Percentiles rank a stretch among this genome's conserved stretches.
These are phyloP conservation scores for Penicillium sp. DNA, from an alignment of 2,329 filamentous ascomycete genomes.

Conservation along the genomic window DNA sequence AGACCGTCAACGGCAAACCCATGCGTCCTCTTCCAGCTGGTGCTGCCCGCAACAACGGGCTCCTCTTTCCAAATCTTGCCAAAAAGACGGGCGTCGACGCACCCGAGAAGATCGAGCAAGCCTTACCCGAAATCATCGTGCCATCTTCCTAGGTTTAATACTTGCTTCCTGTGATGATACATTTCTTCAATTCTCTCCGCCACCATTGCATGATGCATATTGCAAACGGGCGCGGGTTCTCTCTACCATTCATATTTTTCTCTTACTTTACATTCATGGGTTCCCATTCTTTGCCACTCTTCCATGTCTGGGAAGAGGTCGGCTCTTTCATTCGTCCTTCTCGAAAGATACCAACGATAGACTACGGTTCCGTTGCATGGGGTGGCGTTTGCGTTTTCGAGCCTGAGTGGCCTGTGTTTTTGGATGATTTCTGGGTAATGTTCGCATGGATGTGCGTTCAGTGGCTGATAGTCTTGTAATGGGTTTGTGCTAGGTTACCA, in stretches of 20 bases:
- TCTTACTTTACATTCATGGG: constrained; percentile 4
- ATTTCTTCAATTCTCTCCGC: neutral
- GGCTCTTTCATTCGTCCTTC: constrained; percentile 11
- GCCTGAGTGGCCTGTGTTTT: constrained; percentile 10
- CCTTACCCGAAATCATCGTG: constrained; percentile 1
- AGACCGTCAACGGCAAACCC: constrained; percentile 29
- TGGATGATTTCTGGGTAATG: constrained; percentile 10
- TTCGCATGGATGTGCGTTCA: neutral
- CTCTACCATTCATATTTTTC: constrained; percentile 5
- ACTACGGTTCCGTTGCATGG: constrained; percentile 27
- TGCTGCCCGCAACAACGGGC: constrained; percentile 38
- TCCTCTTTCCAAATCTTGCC: constrained; percentile 29
- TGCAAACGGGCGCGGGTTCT: constrained; percentile 6
- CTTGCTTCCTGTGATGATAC: constrained; percentile 1
- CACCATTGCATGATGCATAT: constrained; percentile 18
- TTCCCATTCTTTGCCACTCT: constrained; percentile 2
- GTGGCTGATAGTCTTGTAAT: constrained; percentile 1
- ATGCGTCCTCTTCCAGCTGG: constrained; percentile 37
- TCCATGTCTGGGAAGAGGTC: neutral
- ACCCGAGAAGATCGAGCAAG: neutral
- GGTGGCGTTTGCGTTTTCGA: constrained; percentile 22
- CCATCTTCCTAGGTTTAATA: constrained; percentile 4
- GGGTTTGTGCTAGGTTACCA: neutral
- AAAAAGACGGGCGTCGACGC: constrained; percentile 16
- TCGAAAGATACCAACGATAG: constrained; percentile 39